Conservation (phyloP, 257 asterid species). For the Coffea canephora region DNA sequence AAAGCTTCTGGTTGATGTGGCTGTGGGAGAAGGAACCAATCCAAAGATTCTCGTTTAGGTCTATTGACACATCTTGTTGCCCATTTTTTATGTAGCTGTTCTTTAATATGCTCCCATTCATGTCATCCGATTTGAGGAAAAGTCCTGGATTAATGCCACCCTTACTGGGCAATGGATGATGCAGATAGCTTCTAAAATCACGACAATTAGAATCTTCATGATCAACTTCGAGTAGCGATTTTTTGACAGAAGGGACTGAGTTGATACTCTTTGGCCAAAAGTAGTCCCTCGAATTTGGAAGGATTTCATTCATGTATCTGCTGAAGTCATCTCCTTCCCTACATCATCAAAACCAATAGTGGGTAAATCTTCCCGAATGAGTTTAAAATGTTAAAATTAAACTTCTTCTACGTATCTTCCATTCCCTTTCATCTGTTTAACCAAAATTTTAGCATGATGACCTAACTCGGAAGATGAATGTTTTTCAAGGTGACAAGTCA, state of each 20-base stretch:
- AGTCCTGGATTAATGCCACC: conserved; percentile 11
- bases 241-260: conserved; percentile 2
- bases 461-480: neutral
- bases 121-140: conserved; percentile 21
- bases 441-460: neutral
- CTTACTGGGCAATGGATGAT: neutral
- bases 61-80: conserved; percentile 20
- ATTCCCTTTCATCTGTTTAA: neutral
- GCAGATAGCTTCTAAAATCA: neutral
- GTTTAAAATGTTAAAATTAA: no score
- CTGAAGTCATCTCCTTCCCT: conserved; percentile 19
- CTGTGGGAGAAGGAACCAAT: conserved; percentile 4
- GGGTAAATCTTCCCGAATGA: neutral
- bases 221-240: neutral
- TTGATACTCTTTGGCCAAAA: conserved; percentile 9
- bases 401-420: neutral
- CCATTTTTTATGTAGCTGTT: conserved; percentile 8
- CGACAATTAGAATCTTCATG: conserved; percentile 1
- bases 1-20: conserved; percentile 7
- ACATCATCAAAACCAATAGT: neutral
- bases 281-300: conserved; percentile 14
- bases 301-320: conserved; percentile 19
- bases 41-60: conserved; percentile 25
- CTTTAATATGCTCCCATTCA: conserved; percentile 8
- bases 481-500: neutral